phyloP scores from a whole-genome alignment of 208 protist species.

The Trypanosoma platydactyli region DNA sequence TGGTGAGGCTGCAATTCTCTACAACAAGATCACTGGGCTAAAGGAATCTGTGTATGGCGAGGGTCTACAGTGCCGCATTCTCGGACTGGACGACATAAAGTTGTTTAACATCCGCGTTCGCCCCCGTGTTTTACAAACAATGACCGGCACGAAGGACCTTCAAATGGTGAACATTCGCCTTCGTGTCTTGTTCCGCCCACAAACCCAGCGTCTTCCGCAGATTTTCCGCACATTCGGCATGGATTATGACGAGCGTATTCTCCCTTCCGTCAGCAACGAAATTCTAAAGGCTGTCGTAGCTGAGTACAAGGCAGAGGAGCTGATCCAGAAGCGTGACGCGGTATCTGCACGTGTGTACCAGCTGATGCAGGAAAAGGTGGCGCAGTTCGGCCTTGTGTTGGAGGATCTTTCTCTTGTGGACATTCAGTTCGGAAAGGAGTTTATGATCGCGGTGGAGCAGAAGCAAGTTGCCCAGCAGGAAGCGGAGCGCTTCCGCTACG shows the following conservation, averaged over 20 bases:
- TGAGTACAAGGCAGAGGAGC: conserved; percentile 98
- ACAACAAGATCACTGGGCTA: conserved; percentile 89
- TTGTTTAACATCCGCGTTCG: conserved; percentile 96
- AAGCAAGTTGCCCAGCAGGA: conserved; percentile 98
- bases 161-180: conserved; percentile 94
- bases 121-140: conserved; percentile 87
- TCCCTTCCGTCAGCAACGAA: conserved; percentile 97
- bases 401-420: conserved; percentile 98
- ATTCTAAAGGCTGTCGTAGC: conserved; percentile 95
- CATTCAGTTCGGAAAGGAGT: conserved; percentile 95
- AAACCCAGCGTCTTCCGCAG: conserved; percentile 80
- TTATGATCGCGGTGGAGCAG: conserved; percentile 95
- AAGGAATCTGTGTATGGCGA: conserved; percentile 90
- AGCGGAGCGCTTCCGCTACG: conserved; percentile 93
- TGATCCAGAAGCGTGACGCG: conserved; percentile 97
- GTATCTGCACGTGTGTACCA: conserved; percentile 92
- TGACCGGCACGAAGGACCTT: conserved; percentile 93
- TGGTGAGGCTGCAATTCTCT: conserved; percentile 90
- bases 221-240: conserved; percentile 91
- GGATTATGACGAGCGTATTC: conserved; percentile 97
- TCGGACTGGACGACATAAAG: conserved; percentile 95
- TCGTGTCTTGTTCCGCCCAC: conserved; percentile 89
- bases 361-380: conserved; percentile 94
- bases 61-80: conserved; percentile 89
- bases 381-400: conserved; percentile 96